A percentile compares a stretch with the other conserved stretches of the same genome.
Conservation (phyloP, 805 yeast species). For the Candida pseudofarinosa region DNA sequence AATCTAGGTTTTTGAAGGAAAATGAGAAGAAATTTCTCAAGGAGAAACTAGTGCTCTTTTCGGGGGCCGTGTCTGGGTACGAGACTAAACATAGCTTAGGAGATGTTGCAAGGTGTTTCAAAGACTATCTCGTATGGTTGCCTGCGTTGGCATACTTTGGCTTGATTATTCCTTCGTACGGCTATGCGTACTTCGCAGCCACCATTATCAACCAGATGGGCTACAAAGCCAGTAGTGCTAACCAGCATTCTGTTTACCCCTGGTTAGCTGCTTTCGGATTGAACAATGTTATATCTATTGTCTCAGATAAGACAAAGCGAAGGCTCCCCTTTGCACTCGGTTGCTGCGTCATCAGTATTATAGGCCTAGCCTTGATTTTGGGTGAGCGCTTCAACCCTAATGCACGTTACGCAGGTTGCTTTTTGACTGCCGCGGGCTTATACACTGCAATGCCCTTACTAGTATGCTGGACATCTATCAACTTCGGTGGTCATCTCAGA, state of each 20-base stretch:
- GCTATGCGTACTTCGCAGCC: slow-evolving; percentile 72
- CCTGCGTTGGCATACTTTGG: slow-evolving; percentile 63
- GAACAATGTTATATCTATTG: slow-evolving; percentile 56
- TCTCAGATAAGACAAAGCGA: slow-evolving; percentile 51
- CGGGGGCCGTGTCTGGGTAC: slow-evolving; percentile 40
- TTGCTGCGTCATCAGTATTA: slow-evolving; percentile 32
- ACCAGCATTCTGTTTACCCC: slow-evolving; percentile 80
- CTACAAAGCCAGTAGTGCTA: slow-evolving; percentile 68
- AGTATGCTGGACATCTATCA: slow-evolving; percentile 63
- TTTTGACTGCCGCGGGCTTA: slow-evolving; percentile 54
- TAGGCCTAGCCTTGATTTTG: slow-evolving; percentile 54
- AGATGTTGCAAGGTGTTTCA: slow-evolving; percentile 49
- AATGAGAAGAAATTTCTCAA: slow-evolving; percentile 54
- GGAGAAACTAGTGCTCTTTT: slow-evolving; percentile 54
- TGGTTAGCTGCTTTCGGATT: slow-evolving; percentile 75
- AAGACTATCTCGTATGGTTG: slow-evolving; percentile 55
- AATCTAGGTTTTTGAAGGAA: slow-evolving; percentile 44
- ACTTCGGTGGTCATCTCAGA: slow-evolving; percentile 60
- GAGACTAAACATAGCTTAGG: slow-evolving; percentile 43
- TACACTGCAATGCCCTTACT: slow-evolving; percentile 67
- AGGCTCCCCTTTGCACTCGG: slow-evolving; percentile 44
- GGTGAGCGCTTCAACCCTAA: slow-evolving; percentile 37
- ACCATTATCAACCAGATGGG: slow-evolving; percentile 60
- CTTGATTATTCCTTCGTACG: slow-evolving; percentile 66
- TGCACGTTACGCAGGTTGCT: slow-evolving; percentile 59